These are phyloP conservation scores for Yamadazyma pseudoaaseri DNA, from an alignment of 1,139 yeast species.

Conservation along the genomic window DNA sequence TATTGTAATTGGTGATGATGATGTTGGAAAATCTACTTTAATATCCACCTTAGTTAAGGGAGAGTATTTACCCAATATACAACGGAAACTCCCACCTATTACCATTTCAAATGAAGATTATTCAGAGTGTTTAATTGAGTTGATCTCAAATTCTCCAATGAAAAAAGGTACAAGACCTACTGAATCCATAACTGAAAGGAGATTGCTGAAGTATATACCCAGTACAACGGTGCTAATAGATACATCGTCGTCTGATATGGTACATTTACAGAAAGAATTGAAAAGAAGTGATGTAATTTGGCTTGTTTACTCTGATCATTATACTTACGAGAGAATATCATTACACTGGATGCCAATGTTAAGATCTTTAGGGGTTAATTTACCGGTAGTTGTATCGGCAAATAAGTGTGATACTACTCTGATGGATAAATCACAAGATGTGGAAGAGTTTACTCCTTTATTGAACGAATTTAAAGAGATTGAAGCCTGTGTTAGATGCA, in stretches of 20 bases:
- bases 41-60: slow-evolving; percentile 81
- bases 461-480: slow-evolving; percentile 90
- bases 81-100: slow-evolving; percentile 77
- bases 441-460: slow-evolving; percentile 83
- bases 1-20: slow-evolving; percentile 95
- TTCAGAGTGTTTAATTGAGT: slow-evolving; percentile 25
- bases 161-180: slow-evolving; percentile 10
- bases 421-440: slow-evolving; percentile 31
- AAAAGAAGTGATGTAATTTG: slow-evolving; percentile 88
- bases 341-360: slow-evolving; percentile 94
- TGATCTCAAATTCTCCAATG: slow-evolving; percentile 16
- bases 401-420: slow-evolving; percentile 62
- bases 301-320: slow-evolving; percentile 90
- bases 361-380: slow-evolving; percentile 86
- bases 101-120: slow-evolving; percentile 56
- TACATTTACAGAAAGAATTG: slow-evolving; percentile 65
- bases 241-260: slow-evolving; percentile 68
- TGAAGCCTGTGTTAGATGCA: slow-evolving; percentile 85
- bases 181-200: slow-evolving; percentile 13
- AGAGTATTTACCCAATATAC: slow-evolving; percentile 70
- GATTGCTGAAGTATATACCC: slow-evolving; percentile 51
- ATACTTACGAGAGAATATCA: slow-evolving; percentile 87
- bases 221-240: slow-evolving; percentile 73
- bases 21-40: slow-evolving; percentile 78
- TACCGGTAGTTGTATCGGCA: slow-evolving; percentile 89